Base-by-base conservation (phyloP, 163 green algal genomes). In the Chlorella variabilis region DNA sequence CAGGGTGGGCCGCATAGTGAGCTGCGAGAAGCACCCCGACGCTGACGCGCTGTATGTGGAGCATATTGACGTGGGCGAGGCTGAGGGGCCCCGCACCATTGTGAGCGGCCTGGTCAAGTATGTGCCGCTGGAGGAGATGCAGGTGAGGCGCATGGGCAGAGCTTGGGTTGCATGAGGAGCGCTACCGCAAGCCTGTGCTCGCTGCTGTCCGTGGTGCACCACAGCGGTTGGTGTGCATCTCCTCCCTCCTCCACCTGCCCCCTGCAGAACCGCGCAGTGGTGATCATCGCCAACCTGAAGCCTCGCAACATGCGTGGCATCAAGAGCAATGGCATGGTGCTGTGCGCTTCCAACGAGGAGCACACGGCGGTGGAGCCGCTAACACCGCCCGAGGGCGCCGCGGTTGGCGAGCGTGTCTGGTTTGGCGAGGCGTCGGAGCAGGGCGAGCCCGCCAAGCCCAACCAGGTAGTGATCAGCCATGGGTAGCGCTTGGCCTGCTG, bases 231-330 rank as follows among this genome's bases (percentile, higher is more conserved):
- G 11, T 54, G 45, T 11, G n/a, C n/a, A n/a, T n/a, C 45, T 15
- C 45, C 45, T 54, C 11, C 45, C 49, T 1, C 49, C 3, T 6
- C 18, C n/a, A 15, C 8, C 11, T 36, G 3, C 91, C 98, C 2
- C 1, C 90, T 95, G 89, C 77, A 91, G 84, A 71, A 90, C 49
- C 73, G 86, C 17, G 5, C 33, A 31, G 84, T 89, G 6, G 25
- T 90, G 29, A 75, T 90, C 1, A 87, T 99, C 33, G 94, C 92
- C 87, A 99, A 99, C 85, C 85, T 99, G 6, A 99, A 99, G 89
- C 82, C 95, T 0, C 88, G 95, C 49, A 98, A 97, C 87, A 97
- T 98, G 93, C 87, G 93, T 0, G 96, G 96, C 36, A 88, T 99
- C 85, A 97, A 97, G 85, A 97, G 90, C 34, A 85, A 97, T 81